Conservation (phyloP, 768 basidiomycete genomes). For the Suillus subalutaceus region DNA sequence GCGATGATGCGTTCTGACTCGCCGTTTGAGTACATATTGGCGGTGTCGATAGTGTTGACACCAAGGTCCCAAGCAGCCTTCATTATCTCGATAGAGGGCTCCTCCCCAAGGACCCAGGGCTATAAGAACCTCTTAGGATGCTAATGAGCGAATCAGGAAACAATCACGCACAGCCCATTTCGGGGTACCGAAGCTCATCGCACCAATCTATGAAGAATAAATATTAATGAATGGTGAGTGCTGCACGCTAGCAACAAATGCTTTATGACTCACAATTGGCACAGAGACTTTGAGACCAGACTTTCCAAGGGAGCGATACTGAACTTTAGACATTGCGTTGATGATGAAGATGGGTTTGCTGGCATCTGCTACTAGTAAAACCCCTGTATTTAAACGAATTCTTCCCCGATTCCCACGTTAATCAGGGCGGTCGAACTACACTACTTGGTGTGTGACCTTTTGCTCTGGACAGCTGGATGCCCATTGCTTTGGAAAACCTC, state of each 20-base stretch:
- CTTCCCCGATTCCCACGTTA: no score
- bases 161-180: slow-evolving; percentile 28
- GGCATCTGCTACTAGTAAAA: no score
- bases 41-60: slow-evolving; percentile 43
- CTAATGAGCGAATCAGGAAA: neutral
- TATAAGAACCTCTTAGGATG: neutral
- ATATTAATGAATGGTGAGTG: neutral
- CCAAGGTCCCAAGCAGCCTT: slow-evolving; percentile 44
- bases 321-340: slow-evolving; percentile 20
- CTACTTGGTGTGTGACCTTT: no score
- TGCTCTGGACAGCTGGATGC: no score
- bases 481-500: no score
- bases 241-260: neutral
- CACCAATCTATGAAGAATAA: slow-evolving; percentile 26
- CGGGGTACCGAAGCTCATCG: slow-evolving; percentile 29
- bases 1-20: slow-evolving; percentile 41
- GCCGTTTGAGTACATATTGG: slow-evolving; percentile 40
- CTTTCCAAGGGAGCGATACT: slow-evolving; percentile 35
- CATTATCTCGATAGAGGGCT: slow-evolving; percentile 33
- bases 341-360: neutral
- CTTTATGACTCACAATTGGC: slow-evolving; percentile 29
- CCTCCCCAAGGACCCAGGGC: slow-evolving; percentile 32
- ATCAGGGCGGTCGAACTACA: no score
- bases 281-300: slow-evolving; percentile 37
- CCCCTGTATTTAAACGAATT: no score